Percentiles rank a stretch among this genome's conserved stretches.
phyloP scores from a whole-genome alignment of 2,329 filamentous ascomycete species.

The Sarocladium brachiariae region DNA sequence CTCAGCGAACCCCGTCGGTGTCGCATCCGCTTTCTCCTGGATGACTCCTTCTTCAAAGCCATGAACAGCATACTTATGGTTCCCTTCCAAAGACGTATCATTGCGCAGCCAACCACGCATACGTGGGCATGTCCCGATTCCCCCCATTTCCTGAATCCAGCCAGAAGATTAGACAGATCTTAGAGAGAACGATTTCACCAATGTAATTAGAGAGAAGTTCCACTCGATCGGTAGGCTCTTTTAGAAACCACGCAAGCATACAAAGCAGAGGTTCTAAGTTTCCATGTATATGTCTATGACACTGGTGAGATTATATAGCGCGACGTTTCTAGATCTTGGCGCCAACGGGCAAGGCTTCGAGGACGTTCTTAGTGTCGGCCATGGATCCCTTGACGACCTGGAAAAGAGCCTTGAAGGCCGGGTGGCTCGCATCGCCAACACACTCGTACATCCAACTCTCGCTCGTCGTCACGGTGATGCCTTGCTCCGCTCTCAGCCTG shows the following conservation, averaged over 20 bases:
- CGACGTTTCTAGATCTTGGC: slow-evolving; percentile 44
- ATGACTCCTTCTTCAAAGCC: slow-evolving; percentile 52
- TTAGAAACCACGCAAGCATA: too few relatives aligned
- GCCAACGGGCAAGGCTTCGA: slow-evolving; percentile 54
- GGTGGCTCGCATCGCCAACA: slow-evolving; percentile 70
- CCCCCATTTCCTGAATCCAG: background rate
- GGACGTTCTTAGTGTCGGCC: slow-evolving; percentile 59
- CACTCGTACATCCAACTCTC: slow-evolving; percentile 88
- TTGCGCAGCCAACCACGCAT: too few relatives aligned
- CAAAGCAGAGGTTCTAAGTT: too few relatives aligned
- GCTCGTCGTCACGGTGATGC: slow-evolving; percentile 74
- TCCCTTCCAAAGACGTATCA: slow-evolving; percentile 17
- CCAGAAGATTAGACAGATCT: background rate
- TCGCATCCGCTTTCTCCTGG: slow-evolving; percentile 92
- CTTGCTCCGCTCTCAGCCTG: slow-evolving; percentile 61
- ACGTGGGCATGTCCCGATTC: background rate
- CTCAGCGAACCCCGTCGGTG: slow-evolving; percentile 76
- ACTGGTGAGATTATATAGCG: too few relatives aligned
- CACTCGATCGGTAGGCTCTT: too few relatives aligned
- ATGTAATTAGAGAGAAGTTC: slow-evolving; percentile 7
- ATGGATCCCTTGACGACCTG: slow-evolving; percentile 72
- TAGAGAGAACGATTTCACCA: slow-evolving; percentile 16
- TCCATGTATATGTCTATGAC: too few relatives aligned
- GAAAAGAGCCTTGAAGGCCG: slow-evolving; percentile 67
- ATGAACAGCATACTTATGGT: slow-evolving; percentile 23